Conservation (phyloP, 192 early-diverging fungal genomes). For the Glomus cerebriforme region DNA sequence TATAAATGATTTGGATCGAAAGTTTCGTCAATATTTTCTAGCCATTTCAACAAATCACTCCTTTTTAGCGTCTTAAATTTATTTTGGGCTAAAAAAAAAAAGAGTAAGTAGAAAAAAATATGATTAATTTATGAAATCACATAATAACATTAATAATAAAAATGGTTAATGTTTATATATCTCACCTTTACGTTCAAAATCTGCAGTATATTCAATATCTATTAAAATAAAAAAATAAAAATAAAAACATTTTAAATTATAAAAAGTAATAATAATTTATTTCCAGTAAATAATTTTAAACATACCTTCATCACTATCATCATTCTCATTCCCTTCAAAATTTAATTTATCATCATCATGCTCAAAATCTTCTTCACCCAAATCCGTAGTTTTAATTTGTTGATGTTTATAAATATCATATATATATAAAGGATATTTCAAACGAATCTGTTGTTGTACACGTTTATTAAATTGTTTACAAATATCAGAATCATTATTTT, state of each 20-base stretch:
- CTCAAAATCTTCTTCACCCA: background rate
- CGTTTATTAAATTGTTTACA: background rate
- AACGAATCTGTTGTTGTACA: background rate
- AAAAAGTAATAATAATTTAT: too few relatives aligned
- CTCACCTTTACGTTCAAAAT: background rate
- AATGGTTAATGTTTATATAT: too few relatives aligned
- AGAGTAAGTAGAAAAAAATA: too few relatives aligned
- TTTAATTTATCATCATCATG: background rate
- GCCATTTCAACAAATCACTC: too few relatives aligned
- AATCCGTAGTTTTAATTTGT: background rate
- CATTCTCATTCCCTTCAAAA: background rate
- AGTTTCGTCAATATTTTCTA: too few relatives aligned
- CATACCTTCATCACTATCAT: background rate
- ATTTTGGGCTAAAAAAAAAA: background rate
- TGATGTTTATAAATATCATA: constrained; percentile 13
- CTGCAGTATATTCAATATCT: background rate
- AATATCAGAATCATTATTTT: background rate
- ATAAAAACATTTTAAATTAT: too few relatives aligned
- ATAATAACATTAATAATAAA: too few relatives aligned
- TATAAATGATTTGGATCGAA: too few relatives aligned
- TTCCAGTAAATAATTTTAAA: too few relatives aligned
- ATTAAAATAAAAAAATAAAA: too few relatives aligned
- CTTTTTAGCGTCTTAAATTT: too few relatives aligned
- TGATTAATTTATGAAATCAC: background rate
- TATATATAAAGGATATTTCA: constrained; percentile 1